Base-by-base conservation (phyloP, 164 flowering plant species). In the Pachysandra terminalis region DNA sequence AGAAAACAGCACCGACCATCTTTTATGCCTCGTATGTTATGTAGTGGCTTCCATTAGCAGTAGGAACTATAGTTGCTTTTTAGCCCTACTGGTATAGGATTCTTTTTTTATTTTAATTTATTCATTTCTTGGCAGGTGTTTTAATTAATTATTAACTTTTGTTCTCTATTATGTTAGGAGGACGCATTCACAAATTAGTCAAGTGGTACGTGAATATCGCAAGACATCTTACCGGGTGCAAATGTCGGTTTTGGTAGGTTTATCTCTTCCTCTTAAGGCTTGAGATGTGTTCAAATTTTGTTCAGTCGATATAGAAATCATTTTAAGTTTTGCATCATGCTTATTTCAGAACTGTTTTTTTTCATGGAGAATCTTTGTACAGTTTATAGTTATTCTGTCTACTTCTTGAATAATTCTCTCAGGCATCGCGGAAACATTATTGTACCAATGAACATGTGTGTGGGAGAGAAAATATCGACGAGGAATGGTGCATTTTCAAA, bases 111-210 rank as follows among this genome's bases (percentile, higher is more conserved):
- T 15, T 55, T 16, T 55, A 17, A 35, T 55, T n/a, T 28, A 9
- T 21, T 13, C 15, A 56, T 56, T 66, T 66, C n/a, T 10, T 56
- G 32, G 53, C 26, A 14, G 22, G 62, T 51, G n/a, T 64, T 17
- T 41, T 52, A 41, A 28, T 32, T 32, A n/a, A 32, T 3, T 57
- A 5, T 56, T 68, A 13, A 63, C 55, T 73, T 41, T 56, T 68
- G 21, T 65, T 63, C 59, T 26, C 19, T 49, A 8, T 66, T 66
- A 37, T 68, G 57, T 19, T 48, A 95, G 98, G 93, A 87, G 99
- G 84, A 92, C 98, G 5, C 99, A 95, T 78, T 77, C 96, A 19
- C 98, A 95, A 69, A 86, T 95, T 76, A 81, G 84, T 76, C 99
- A 95, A 79, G 90, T 88, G 57, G 79, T 92, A 28, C 84, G 91